phyloP scores from a whole-genome alignment of 345 rosid genomes.

The Eucalyptus albens region DNA sequence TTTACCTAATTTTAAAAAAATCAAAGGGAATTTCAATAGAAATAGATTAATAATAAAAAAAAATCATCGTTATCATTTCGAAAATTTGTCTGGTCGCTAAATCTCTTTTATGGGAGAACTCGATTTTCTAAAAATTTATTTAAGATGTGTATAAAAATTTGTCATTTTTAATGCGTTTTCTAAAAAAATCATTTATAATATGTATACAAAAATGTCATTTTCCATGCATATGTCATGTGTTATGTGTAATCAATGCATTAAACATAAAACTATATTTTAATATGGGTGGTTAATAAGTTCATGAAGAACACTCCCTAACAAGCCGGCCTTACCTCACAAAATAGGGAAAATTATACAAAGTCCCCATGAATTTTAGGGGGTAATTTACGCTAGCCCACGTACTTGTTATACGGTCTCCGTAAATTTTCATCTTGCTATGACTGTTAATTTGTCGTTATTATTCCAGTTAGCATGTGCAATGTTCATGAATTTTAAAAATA shows the following conservation, averaged over 20 bases:
- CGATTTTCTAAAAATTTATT: not conserved
- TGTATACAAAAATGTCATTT: not conserved
- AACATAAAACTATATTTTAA: too few relatives aligned
- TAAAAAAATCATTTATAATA: too few relatives aligned
- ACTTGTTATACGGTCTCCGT: too few relatives aligned
- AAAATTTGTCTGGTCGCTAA: not conserved
- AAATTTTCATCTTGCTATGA: not conserved
- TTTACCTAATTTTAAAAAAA: too few relatives aligned
- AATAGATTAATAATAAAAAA: too few relatives aligned
- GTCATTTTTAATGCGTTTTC: too few relatives aligned
- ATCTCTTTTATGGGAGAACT: not conserved
- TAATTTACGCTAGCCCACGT: not conserved
- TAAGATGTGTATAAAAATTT: too few relatives aligned
- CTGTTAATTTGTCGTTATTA: rapidly evolving
- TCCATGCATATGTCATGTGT: too few relatives aligned
- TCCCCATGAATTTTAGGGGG: not conserved
- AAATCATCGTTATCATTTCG: not conserved
- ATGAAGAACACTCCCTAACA: not conserved
- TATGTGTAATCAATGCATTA: too few relatives aligned
- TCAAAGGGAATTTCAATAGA: not conserved
- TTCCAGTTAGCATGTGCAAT: not conserved
- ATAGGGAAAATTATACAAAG: not conserved
- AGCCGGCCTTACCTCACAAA: not conserved
- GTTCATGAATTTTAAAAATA: too few relatives aligned
- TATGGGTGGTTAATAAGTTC: not conserved